These are phyloP conservation scores for Fomitopsis schrenkii DNA, from an alignment of 1,284 basidiomycete genomes.

Conservation along the genomic window DNA sequence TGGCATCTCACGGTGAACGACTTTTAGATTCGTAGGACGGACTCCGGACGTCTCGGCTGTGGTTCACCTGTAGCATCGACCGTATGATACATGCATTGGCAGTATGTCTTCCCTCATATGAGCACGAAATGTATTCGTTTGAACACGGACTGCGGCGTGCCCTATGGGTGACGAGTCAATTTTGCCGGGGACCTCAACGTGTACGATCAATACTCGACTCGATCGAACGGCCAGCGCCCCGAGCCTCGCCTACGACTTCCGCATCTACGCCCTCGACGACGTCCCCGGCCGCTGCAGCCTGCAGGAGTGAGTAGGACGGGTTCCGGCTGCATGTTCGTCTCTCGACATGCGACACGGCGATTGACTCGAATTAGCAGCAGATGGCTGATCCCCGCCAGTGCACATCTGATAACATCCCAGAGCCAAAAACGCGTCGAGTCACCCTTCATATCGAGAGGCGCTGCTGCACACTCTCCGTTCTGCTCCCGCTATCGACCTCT, in stretches of 20 bases:
- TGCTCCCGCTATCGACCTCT: conserved; percentile 7
- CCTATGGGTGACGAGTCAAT: not conserved
- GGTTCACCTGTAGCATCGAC: not conserved
- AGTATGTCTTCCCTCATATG: not conserved
- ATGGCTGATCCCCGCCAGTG: not conserved
- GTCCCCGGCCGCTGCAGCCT: not conserved
- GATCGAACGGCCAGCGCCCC: not conserved
- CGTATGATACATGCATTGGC: not conserved
- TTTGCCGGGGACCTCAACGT: not conserved
- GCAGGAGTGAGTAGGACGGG: not conserved
- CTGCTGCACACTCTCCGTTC: conserved; percentile 11
- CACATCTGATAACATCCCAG: conserved; percentile 29
- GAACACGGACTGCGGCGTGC: not conserved
- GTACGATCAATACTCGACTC: not conserved
- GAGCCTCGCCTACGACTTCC: not conserved
- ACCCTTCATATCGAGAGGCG: conserved; percentile 18
- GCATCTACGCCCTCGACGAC: not conserved
- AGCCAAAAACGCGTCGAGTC: conserved; percentile 28
- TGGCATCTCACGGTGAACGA: not conserved
- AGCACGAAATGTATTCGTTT: not conserved
- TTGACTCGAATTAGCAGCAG: not conserved
- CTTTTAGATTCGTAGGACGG: not conserved
- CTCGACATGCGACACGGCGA: not conserved
- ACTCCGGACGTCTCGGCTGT: not conserved
- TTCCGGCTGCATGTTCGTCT: not conserved